phyloP scores from a whole-genome alignment of 352 stramenopile genomes.

The Globisporangium solare region DNA sequence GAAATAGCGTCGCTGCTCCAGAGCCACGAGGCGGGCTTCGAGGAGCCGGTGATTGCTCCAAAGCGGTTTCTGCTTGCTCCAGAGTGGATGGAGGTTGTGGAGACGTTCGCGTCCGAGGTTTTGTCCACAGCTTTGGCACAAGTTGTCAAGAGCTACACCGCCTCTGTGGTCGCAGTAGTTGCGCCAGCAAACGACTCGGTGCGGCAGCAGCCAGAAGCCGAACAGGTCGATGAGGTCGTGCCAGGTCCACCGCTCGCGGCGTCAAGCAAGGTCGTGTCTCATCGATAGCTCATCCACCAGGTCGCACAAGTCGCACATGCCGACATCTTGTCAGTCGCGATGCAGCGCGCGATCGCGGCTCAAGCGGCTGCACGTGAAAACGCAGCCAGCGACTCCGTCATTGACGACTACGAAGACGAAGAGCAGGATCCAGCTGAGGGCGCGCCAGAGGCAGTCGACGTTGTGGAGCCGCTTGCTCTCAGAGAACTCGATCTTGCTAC shows the following conservation, averaged over 20 bases:
- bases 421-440: background rate
- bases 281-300: constrained; percentile 10
- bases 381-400: background rate
- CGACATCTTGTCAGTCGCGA: constrained; percentile 8
- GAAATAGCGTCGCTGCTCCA: too few relatives aligned
- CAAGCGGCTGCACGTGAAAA: constrained; percentile 3
- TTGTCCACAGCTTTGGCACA: background rate
- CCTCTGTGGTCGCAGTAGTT: background rate
- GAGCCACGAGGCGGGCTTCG: too few relatives aligned
- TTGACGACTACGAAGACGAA: background rate
- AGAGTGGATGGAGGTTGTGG: background rate
- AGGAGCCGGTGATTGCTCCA: too few relatives aligned
- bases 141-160: background rate
- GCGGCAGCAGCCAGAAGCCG: background rate
- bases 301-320: constrained; percentile 19
- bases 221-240: background rate
- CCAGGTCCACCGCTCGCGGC: background rate
- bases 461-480: too few relatives aligned
- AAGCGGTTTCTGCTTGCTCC: background rate
- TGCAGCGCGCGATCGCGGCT: constrained; percentile 10
- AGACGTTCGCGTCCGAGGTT: constrained; percentile 2
- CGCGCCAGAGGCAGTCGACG: too few relatives aligned
- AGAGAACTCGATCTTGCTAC: too few relatives aligned
- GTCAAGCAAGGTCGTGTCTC: constrained; percentile 1
- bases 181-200: background rate